Evolutionary conservation across 2,329 filamentous ascomycete genomes (phyloP).

Genomic region (Nothopassalora personata): DNA sequence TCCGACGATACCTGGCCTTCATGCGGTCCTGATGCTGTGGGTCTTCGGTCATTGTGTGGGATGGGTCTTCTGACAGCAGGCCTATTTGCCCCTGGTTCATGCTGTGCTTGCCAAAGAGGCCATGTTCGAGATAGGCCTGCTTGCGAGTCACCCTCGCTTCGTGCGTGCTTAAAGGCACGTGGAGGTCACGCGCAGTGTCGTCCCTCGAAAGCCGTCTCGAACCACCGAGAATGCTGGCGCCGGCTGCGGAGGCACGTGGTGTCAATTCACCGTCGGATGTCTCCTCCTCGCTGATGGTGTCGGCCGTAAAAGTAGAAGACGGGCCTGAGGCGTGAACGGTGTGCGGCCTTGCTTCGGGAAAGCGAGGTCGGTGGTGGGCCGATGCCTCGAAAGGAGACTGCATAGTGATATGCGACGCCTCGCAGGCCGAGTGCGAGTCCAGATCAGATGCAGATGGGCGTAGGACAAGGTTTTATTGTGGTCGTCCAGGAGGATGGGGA

Average conservation of each 20-base stretch:
- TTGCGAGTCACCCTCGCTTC: neutral
- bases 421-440: neutral
- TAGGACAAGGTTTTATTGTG: too few relatives aligned
- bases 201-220: conserved; percentile 23
- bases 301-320: conserved; percentile 10
- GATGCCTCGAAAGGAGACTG: neutral
- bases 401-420: neutral
- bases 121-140: neutral
- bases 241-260: conserved; percentile 16
- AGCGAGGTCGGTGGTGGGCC: conserved; percentile 1
- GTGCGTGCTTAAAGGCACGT: conserved; percentile 7
- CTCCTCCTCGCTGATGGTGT: conserved; percentile 16
- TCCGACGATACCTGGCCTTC: neutral
- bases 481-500: neutral
- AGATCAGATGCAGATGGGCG: neutral
- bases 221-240: neutral
- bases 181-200: conserved; percentile 27
- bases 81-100: neutral
- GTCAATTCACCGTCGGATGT: conserved; percentile 14
- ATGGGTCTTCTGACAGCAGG: neutral
- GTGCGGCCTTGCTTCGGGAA: conserved; percentile 11
- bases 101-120: neutral
- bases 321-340: conserved; percentile 23
- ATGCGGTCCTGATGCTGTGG: neutral
- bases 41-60: neutral